A percentile compares a stretch with the other conserved stretches of the same genome.
These are phyloP conservation scores for Lactarius tabidus DNA, from an alignment of 768 basidiomycete genomes.

Conservation along the genomic window DNA sequence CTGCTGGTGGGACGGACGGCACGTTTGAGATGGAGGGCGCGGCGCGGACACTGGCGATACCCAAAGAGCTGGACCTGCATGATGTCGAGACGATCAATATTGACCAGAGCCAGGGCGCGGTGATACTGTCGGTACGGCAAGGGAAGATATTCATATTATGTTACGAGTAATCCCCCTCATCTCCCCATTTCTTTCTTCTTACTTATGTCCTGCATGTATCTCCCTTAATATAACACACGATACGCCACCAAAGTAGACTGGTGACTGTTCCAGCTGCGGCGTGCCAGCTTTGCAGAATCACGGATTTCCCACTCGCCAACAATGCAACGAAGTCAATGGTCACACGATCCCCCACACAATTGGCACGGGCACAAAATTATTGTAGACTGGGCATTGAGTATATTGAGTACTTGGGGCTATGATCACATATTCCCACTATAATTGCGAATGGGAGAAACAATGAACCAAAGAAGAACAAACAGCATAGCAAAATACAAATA, in stretches of 20 bases:
- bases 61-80: conserved; percentile 60
- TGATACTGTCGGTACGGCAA: conserved; percentile 61
- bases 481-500: background rate
- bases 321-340: background rate
- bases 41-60: conserved; percentile 59
- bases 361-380: background rate
- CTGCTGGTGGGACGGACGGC: conserved; percentile 26
- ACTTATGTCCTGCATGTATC: background rate
- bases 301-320: too few relatives aligned
- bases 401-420: too few relatives aligned
- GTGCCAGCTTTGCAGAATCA: too few relatives aligned
- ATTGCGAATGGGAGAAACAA: too few relatives aligned
- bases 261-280: background rate
- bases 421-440: too few relatives aligned
- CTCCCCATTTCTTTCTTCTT: background rate
- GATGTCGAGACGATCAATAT: conserved; percentile 73
- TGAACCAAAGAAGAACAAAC: background rate
- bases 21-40: conserved; percentile 39
- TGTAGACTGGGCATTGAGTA: too few relatives aligned
- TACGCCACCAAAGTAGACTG: background rate
- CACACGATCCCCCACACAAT: background rate
- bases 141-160: conserved; percentile 72
- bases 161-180: conserved; percentile 40
- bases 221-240: background rate
- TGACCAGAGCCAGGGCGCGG: conserved; percentile 70